Evolutionary conservation across 2,329 filamentous ascomycete genomes (phyloP).

Genomic region (Endoconidiophora laricicola): DNA sequence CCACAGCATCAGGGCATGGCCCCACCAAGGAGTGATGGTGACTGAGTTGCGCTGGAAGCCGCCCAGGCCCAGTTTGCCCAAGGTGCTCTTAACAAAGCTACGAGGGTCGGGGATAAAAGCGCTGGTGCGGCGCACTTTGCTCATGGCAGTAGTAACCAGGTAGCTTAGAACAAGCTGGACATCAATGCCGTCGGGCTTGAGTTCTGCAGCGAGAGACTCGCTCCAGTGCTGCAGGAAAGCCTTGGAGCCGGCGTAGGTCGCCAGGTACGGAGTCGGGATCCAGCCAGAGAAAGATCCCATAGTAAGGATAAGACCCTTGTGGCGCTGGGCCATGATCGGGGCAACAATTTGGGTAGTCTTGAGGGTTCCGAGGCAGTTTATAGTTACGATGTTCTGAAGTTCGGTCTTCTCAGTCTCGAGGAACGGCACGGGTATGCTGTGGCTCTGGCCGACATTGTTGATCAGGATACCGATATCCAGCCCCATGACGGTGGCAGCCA

Average conservation of each 20-base stretch:
- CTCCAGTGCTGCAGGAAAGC: slow-evolving; percentile 97
- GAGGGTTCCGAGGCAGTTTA: slow-evolving; percentile 87
- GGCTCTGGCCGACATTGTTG: slow-evolving; percentile 94
- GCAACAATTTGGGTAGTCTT: slow-evolving; percentile 73
- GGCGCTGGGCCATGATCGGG: slow-evolving; percentile 69
- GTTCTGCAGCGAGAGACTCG: slow-evolving; percentile 65
- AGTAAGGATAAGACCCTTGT: slow-evolving; percentile 77
- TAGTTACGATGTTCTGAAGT: slow-evolving; percentile 76
- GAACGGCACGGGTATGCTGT: slow-evolving; percentile 85
- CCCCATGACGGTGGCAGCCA: slow-evolving; percentile 50
- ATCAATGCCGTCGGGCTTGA: slow-evolving; percentile 63
- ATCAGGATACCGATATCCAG: slow-evolving; percentile 76
- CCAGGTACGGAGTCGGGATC: slow-evolving; percentile 77
- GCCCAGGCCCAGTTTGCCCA: slow-evolving; percentile 69
- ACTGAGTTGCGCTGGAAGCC: slow-evolving; percentile 57
- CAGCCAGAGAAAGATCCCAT: slow-evolving; percentile 96
- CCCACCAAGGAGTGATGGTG: slow-evolving; percentile 88
- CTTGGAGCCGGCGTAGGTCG: slow-evolving; percentile 95
- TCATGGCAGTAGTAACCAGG: slow-evolving; percentile 91
- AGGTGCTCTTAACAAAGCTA: slow-evolving; percentile 60
- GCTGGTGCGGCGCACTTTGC: slow-evolving; percentile 72
- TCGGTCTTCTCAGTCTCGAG: slow-evolving; percentile 61
- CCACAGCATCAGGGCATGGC: slow-evolving; percentile 79
- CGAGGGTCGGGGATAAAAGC: slow-evolving; percentile 65
- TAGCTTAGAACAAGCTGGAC: slow-evolving; percentile 89